phyloP scores from a whole-genome alignment of 192 early-diverging fungal genomes.

The Umbelopsis ramanniana region DNA sequence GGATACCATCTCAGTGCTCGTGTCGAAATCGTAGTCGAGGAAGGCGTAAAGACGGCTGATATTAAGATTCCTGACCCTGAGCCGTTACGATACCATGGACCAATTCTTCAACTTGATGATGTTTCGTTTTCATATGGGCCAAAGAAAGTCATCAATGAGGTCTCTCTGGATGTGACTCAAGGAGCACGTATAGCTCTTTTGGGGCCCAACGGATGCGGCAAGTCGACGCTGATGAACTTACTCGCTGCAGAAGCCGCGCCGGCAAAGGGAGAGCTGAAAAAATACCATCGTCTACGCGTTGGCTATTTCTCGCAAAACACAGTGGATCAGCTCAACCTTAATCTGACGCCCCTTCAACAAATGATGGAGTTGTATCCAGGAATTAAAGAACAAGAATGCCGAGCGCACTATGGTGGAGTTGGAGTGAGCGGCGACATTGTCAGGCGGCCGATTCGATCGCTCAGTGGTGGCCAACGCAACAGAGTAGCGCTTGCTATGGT shows the following conservation, averaged over 20 bases:
- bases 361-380: constrained; percentile 50
- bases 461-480: constrained; percentile 86
- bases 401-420: constrained; percentile 78
- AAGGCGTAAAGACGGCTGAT: constrained; percentile 58
- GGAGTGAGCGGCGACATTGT: constrained; percentile 72
- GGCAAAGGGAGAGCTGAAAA: constrained; percentile 64
- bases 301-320: constrained; percentile 89
- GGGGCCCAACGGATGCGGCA: constrained; percentile 85
- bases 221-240: constrained; percentile 80
- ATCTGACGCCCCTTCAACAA: constrained; percentile 53
- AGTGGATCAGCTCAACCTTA: constrained; percentile 68
- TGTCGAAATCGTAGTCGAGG: constrained; percentile 60
- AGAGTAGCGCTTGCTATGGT: constrained; percentile 78
- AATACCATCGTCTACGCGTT: constrained; percentile 66
- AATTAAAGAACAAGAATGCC: constrained; percentile 61
- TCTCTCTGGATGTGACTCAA: constrained; percentile 30
- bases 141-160: constrained; percentile 10
- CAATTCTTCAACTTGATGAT: constrained; percentile 68
- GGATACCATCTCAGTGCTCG: constrained; percentile 57
- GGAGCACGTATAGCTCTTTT: constrained; percentile 74
- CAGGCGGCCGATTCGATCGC: constrained; percentile 56
- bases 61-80: constrained; percentile 74
- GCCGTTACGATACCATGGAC: constrained; percentile 64
- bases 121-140: constrained; percentile 46
- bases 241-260: constrained; percentile 67